Conservation (phyloP, 78 protist genomes). For the Carpediemonas membranifera region DNA sequence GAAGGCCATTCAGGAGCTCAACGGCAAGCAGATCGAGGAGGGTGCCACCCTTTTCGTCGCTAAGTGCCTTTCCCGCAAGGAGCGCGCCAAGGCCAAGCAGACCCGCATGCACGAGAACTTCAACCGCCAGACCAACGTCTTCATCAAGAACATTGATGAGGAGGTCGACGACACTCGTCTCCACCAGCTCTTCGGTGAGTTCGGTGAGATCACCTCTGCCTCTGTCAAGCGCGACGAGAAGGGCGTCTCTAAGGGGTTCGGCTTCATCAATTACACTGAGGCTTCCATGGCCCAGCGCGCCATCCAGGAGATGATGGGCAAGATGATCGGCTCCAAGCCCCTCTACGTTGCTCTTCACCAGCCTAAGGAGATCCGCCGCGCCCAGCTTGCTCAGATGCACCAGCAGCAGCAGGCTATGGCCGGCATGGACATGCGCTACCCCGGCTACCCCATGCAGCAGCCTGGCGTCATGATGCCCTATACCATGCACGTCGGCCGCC, state of each 20-base stretch:
- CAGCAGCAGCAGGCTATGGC: too few species aligned
- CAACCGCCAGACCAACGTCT: slow-evolving; percentile 69
- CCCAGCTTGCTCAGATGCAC: too few species aligned
- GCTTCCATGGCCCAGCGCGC: slow-evolving; percentile 87
- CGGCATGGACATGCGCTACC: too few species aligned
- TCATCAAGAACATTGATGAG: slow-evolving; percentile 90
- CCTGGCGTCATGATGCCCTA: too few species aligned
- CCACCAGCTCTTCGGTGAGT: slow-evolving; percentile 53
- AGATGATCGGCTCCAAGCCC: slow-evolving; percentile 68
- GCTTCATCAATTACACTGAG: slow-evolving; percentile 82
- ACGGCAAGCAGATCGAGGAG: slow-evolving; percentile 58
- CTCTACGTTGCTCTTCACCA: slow-evolving; percentile 85
- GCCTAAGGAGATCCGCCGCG: slow-evolving; percentile 69
- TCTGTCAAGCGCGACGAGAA: slow-evolving; percentile 75
- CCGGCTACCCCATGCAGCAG: too few species aligned
- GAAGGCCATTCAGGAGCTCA: slow-evolving; percentile 45
- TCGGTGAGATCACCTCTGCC: slow-evolving; percentile 78
- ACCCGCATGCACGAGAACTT: slow-evolving; percentile 50
- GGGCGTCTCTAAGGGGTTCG: slow-evolving; percentile 71
- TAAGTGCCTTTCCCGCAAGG: slow-evolving; percentile 53
- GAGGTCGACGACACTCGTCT: slow-evolving; percentile 67
- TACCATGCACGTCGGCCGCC: too few species aligned
- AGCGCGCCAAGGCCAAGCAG: slow-evolving; percentile 43
- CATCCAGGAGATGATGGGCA: slow-evolving; percentile 81
- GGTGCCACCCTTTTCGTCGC: slow-evolving; percentile 75